These are phyloP conservation scores for Raffaelea ambrosiae DNA, from an alignment of 2,329 filamentous ascomycete species.

Conservation along the genomic window DNA sequence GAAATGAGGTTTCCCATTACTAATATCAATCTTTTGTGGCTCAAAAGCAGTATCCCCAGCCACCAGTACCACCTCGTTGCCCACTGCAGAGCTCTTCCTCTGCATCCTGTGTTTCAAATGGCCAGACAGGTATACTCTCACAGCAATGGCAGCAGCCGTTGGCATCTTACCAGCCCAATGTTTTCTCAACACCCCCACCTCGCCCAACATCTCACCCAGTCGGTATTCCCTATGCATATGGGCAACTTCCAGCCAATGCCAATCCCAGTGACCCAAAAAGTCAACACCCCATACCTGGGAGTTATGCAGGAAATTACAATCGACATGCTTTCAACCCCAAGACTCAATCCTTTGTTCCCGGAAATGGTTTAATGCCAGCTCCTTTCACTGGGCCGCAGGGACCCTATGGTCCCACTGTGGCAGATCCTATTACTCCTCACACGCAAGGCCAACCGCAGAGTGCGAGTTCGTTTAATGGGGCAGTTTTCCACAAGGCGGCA, in stretches of 20 bases:
- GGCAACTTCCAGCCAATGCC: constrained; percentile 63
- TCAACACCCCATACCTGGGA: constrained; percentile 78
- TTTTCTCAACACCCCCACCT: not conserved
- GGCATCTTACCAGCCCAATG: not conserved
- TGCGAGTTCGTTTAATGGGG: not conserved
- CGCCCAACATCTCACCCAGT: constrained; percentile 13
- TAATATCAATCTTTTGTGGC: too few species aligned
- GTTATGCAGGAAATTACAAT: constrained; percentile 49
- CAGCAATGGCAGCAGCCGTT: constrained; percentile 25
- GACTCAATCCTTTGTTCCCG: constrained; percentile 83
- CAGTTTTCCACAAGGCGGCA: constrained; percentile 35
- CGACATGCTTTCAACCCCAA: constrained; percentile 88
- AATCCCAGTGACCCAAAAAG: constrained; percentile 64
- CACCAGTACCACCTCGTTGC: constrained; percentile 14
- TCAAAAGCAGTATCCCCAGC: constrained; percentile 26
- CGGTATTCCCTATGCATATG: constrained; percentile 62
- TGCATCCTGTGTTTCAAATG: constrained; percentile 22
- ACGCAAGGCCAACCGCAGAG: not conserved
- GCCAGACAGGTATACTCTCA: constrained; percentile 21
- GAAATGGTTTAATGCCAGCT: constrained; percentile 39
- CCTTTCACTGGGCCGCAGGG: constrained; percentile 21
- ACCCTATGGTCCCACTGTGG: too few species aligned
- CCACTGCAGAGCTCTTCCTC: constrained; percentile 1
- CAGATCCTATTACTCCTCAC: not conserved
- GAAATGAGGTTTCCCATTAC: too few species aligned